Evolutionary conservation across 179 eudicot species (phyloP), one percentile per base, ranked within the genome.

Genomic region (Silene noctiflora): DNA sequence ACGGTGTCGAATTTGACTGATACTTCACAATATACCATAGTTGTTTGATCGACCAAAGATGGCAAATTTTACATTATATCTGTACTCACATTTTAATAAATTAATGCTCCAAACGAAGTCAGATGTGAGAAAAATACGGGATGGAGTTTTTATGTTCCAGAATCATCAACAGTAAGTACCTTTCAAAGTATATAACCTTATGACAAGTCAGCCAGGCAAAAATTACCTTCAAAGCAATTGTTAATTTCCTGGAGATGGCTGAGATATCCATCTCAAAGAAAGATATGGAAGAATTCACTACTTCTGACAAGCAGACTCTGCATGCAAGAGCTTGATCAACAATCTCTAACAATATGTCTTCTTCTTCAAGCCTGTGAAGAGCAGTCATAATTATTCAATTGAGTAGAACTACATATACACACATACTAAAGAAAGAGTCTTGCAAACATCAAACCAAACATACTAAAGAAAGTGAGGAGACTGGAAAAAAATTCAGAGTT

Each of bases 141-240:
- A 51, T 4, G 19, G 58, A 51, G 58, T n/a, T 51, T 51, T 11
- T 51, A 13, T 51, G n/a, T 14, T 51, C n/a, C 56, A 51, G 17
- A 51, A 11, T 51, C 17, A 14, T 13, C 56, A 14, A 51, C 59
- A 39, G 19, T 31, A 76, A 21, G n/a, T 10, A 59, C 31, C 56
- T 13, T 27, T 61, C 53, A 71, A 6, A 62, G 6, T 12, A 22
- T 17, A 73, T 6, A 67, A 35, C 12, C 39, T 24, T 21, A 33
- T 27, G 14, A 69, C 19, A 62, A 69, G 46, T 35, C 12, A 67
- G 56, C 19, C 69, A 11, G 66, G 62, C 73, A 46, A 72, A n/a
- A 62, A 51, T 12, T 86, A 96, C 99, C 99, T 96, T 96, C 71
- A 88, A 78, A 80, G 91, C 96, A 76, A 83, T 83, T 22, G 90